A percentile compares a stretch with the other conserved stretches of the same genome.
These are phyloP conservation scores for Trichoderma atroviride DNA, from an alignment of 2,329 filamentous ascomycete genomes.

Conservation along the genomic window DNA sequence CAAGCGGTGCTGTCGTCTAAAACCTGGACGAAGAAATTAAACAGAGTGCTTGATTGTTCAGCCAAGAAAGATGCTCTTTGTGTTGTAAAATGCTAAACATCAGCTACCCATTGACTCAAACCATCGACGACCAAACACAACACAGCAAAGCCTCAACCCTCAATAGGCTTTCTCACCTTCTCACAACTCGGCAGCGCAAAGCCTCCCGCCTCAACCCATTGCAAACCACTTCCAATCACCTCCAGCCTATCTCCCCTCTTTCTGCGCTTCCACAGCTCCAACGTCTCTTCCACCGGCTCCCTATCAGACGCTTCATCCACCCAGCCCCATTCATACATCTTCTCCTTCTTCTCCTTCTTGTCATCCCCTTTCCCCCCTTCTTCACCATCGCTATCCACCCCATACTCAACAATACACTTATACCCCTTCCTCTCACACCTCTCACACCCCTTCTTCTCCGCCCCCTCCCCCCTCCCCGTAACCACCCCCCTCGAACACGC, in stretches of 20 bases:
- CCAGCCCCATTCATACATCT: neutral
- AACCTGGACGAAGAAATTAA: neutral
- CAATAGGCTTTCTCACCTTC: neutral
- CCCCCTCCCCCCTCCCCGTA: slow-evolving; percentile 38
- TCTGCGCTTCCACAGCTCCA: slow-evolving; percentile 16
- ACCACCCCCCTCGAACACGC: slow-evolving; percentile 32
- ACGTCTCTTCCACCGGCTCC: neutral
- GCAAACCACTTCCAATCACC: slow-evolving; percentile 3
- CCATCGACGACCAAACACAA: neutral
- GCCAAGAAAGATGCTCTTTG: neutral
- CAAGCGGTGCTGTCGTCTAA: neutral
- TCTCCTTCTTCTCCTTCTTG: neutral
- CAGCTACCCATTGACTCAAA: neutral
- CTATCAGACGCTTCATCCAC: neutral
- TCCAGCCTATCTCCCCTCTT: slow-evolving; percentile 15
- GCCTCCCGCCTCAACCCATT: slow-evolving; percentile 6
- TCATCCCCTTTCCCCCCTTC: neutral
- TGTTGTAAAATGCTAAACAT: neutral
- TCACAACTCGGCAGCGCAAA: slow-evolving; percentile 13
- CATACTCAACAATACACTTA: slow-evolving; percentile 31
- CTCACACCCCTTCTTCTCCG: slow-evolving; percentile 38
- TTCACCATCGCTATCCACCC: neutral
- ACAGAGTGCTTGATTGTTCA: neutral
- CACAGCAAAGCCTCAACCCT: neutral
- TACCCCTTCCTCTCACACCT: slow-evolving; percentile 34